phyloP scores from a whole-genome alignment of 2,329 filamentous ascomycete genomes.

The Myriosclerotinia scirpicola region DNA sequence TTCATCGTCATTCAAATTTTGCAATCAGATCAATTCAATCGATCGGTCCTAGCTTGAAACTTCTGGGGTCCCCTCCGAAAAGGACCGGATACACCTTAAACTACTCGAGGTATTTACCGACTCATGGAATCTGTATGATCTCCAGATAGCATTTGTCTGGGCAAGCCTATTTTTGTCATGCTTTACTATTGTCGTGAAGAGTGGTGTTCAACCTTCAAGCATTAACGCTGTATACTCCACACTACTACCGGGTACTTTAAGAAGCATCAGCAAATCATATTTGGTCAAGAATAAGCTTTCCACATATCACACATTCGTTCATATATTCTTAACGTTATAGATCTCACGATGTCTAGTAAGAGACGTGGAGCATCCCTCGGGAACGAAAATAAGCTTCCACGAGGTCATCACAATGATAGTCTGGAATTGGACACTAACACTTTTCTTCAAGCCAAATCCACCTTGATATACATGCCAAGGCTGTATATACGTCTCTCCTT shows the following conservation, averaged over 20 bases:
- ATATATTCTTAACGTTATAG: slow-evolving; percentile 7
- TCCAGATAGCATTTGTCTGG: background rate
- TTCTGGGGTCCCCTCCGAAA: background rate
- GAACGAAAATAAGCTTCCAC: background rate
- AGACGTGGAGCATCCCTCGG: background rate
- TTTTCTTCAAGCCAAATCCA: background rate
- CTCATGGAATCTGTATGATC: background rate
- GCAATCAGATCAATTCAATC: background rate
- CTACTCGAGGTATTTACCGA: background rate
- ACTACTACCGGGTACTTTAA: background rate
- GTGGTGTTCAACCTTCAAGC: background rate
- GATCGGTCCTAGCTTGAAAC: slow-evolving; percentile 6
- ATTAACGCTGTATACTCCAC: background rate
- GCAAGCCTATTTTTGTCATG: background rate
- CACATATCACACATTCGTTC: background rate
- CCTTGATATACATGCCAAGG: background rate
- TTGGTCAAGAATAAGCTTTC: background rate
- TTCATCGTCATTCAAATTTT: background rate
- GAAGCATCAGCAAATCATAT: background rate
- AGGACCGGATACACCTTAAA: background rate
- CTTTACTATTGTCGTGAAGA: background rate
- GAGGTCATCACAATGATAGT: background rate
- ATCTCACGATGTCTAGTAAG: background rate
- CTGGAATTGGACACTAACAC: background rate
- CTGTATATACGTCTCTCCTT: background rate